Evolutionary conservation across 176 grass and related monocot species (phyloP).

Genomic region (Phyllostachys edulis): DNA sequence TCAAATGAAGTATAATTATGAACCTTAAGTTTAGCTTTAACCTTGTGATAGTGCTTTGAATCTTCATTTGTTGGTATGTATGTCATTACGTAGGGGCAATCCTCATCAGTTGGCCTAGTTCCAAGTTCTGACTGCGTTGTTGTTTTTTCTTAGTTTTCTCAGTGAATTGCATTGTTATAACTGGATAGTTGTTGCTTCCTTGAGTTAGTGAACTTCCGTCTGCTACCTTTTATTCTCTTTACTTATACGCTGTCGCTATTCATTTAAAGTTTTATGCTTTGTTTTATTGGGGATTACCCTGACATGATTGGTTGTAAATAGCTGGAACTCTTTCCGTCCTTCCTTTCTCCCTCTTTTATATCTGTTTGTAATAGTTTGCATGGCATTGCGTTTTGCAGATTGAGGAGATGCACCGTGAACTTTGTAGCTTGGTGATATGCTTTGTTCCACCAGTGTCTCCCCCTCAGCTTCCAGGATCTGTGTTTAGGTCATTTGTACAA

Average conservation of each 20-base stretch:
- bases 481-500: slow-evolving; percentile 74
- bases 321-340: not conserved
- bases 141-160: not conserved
- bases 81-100: no score
- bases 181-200: not conserved
- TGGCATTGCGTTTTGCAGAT: slow-evolving; percentile 45
- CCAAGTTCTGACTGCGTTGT: not conserved
- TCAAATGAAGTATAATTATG: no score
- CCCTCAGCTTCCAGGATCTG: slow-evolving; percentile 56
- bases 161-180: not conserved
- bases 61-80: no score
- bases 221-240: not conserved
- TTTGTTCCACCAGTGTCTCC: slow-evolving; percentile 56
- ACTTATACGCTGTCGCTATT: not conserved
- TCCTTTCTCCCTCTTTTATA: not conserved
- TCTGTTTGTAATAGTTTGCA: not conserved
- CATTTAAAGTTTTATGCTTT: slow-evolving; percentile 17
- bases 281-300: not conserved
- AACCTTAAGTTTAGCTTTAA: no score
- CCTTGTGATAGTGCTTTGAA: no score
- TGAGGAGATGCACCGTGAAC: slow-evolving; percentile 72
- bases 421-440: slow-evolving; percentile 72
- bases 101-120: not conserved
- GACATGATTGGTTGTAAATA: not conserved
- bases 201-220: not conserved